phyloP scores from a whole-genome alignment of 805 yeast species.

The Candida nemodendra region DNA sequence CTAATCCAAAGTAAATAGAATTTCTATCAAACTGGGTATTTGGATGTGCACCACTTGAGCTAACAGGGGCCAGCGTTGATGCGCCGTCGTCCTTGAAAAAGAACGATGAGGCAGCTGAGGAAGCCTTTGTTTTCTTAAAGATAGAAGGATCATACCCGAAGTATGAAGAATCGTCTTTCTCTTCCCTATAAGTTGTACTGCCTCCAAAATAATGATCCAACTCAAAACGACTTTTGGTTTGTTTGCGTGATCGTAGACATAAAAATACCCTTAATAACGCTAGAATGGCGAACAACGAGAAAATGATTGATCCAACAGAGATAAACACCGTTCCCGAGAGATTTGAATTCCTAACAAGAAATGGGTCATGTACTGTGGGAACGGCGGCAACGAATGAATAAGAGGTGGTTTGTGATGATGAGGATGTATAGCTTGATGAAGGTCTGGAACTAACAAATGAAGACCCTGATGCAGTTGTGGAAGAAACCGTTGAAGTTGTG shows the following conservation, averaged over 20 bases:
- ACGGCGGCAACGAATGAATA: constrained; percentile 21
- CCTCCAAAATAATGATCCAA: constrained; percentile 20
- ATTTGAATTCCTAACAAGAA: constrained; percentile 24
- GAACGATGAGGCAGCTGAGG: constrained; percentile 7
- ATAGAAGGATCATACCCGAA: constrained; percentile 12
- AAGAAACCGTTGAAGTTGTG: not conserved
- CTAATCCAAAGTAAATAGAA: constrained; percentile 14
- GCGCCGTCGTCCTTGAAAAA: constrained; percentile 4
- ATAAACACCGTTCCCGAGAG: constrained; percentile 44
- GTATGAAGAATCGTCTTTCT: constrained; percentile 14
- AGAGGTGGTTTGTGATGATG: constrained; percentile 10
- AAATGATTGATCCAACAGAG: constrained; percentile 38
- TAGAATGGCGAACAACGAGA: constrained; percentile 21
- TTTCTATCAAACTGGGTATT: constrained; percentile 1
- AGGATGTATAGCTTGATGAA: not conserved
- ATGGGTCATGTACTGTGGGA: constrained; percentile 32
- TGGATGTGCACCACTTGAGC: not conserved
- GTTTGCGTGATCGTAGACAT: constrained; percentile 27
- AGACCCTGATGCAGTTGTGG: not conserved
- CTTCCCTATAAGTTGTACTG: constrained; percentile 5
- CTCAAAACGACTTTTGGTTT: constrained; percentile 15
- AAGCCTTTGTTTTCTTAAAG: constrained; percentile 11
- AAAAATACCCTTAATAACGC: constrained; percentile 24
- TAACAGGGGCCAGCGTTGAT: constrained; percentile 4
- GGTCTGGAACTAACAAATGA: not conserved